phyloP scores from a whole-genome alignment of 1,284 basidiomycete species.

The Malassezia sp. region DNA sequence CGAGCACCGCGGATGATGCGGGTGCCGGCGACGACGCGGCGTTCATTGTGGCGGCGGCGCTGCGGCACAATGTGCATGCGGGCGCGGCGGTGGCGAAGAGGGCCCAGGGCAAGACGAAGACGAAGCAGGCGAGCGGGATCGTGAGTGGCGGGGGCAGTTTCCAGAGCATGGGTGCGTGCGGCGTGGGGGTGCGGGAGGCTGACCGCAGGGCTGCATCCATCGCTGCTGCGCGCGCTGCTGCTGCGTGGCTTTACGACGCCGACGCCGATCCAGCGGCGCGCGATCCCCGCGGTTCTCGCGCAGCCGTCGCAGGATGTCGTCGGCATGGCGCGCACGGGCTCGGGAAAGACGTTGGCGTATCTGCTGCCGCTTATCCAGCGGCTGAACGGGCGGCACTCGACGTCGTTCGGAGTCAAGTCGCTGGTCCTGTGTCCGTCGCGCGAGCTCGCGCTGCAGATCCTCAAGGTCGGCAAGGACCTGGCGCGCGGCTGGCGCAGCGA shows the following conservation, averaged over 20 bases:
- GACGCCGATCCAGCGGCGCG: conserved; percentile 86
- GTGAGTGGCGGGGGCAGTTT: conserved; percentile 42
- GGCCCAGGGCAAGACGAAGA: conserved; percentile 29
- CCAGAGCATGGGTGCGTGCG: conserved; percentile 43
- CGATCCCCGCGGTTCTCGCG: conserved; percentile 73
- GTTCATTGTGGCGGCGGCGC: conserved; percentile 40
- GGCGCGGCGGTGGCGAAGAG: conserved; percentile 37
- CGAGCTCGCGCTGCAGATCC: conserved; percentile 84
- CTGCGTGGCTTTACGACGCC: conserved; percentile 89
- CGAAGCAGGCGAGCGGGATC: conserved; percentile 29
- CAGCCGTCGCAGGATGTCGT: conserved; percentile 85
- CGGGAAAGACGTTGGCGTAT: conserved; percentile 94
- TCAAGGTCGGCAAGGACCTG: conserved; percentile 88
- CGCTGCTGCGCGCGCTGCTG: conserved; percentile 69
- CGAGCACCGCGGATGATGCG: conserved; percentile 13
- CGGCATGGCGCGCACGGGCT: conserved; percentile 96
- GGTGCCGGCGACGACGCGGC: conserved; percentile 34
- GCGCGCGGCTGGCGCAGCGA: conserved; percentile 57
- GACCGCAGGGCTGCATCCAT: conserved; percentile 73
- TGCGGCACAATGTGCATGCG: conserved; percentile 40
- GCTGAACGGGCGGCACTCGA: conserved; percentile 67
- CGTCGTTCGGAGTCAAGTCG: conserved; percentile 71
- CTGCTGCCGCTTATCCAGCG: conserved; percentile 82
- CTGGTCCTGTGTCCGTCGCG: conserved; percentile 82
- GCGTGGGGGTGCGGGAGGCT: conserved; percentile 52